Evolutionary conservation across 768 basidiomycete genomes (phyloP), one percentile per base, ranked within the genome.

Genomic region (Lactarius tabidus): DNA sequence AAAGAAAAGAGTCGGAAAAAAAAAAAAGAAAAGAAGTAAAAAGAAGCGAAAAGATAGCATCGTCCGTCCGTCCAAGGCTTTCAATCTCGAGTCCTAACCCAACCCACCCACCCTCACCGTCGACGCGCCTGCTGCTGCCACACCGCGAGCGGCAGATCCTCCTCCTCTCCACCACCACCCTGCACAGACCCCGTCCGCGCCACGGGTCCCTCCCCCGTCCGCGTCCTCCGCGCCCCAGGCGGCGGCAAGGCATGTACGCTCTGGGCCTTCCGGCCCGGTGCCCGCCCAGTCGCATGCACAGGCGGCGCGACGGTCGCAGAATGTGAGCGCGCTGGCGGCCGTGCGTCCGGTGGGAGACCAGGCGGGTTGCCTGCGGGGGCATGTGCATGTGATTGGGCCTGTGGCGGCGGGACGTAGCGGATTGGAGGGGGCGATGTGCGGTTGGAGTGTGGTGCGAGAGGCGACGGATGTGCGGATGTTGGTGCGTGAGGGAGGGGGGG

Each of bases 91-190:
- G 29, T 36, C 36, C 36, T 10, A 10, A 2, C 36, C 36, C 8
- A 2, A 10, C 6, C 10, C 36, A 10, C 2, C 5, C 8, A 10
- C 36, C 12, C 36, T 66, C 52, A 66, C 28, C 65, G 38, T 26
- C 65, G 39, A 15, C 65, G 52, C 33, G 45, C n/a, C 41, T 62
- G 65, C 57, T 67, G 89, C 74, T 91, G 89, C 81, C 85, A 91
- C 62, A 90, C 75, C 23, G 91, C 90, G 56, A 93, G 78, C 23
- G 91, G 91, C 43, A 91, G 77, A 72, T 93, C 91, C 72, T 93
- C 91, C 71, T 92, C 90, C 71, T 90, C 89, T 31, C 75, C 62
- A 69, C 57, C 89, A 31, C 75, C 62, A 69, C 57, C 73, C 23
- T 26, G 48, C 26, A 12, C 45, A 14, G 69, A 23, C 39, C 26